Percentiles rank a stretch among this genome's conserved stretches.
Conservation (phyloP, 345 rosid genomes). For the Corchorus olitorius region DNA sequence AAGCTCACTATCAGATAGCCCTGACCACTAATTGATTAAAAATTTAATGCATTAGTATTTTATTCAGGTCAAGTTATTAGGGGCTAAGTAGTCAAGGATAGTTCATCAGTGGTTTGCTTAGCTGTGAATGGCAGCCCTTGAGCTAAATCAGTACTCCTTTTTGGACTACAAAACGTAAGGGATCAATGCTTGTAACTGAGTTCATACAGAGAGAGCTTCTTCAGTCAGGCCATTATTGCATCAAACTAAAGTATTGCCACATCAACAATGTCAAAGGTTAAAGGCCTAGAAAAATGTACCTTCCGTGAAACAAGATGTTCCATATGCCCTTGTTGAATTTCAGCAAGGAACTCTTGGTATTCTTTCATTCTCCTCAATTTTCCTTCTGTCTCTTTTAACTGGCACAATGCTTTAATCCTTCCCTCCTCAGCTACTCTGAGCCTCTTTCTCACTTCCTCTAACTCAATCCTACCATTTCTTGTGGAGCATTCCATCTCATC, state of each 20-base stretch:
- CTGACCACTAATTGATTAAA: conserved; percentile 1
- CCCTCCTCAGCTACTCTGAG: conserved; percentile 49
- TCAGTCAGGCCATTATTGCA: neutral
- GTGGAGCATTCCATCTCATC: conserved; percentile 51
- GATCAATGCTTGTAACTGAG: neutral
- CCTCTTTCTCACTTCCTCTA: conserved; percentile 51
- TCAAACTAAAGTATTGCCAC: neutral
- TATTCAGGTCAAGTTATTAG: conserved; percentile 10
- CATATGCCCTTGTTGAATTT: conserved; percentile 26
- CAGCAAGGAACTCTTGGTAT: conserved; percentile 26
- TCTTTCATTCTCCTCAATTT: conserved; percentile 39
- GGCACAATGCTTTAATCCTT: conserved; percentile 42
- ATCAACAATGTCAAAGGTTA: neutral
- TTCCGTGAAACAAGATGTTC: conserved; percentile 15
- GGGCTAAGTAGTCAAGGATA: neutral
- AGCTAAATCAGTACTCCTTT: neutral
- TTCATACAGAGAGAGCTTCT: neutral
- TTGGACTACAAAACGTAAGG: neutral
- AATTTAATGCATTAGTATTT: neutral
- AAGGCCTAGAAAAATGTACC: conserved; percentile 18
- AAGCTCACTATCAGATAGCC: neutral
- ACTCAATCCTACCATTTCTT: conserved; percentile 40
- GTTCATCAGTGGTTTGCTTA: neutral
- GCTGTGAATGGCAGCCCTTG: neutral
- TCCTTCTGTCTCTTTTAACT: conserved; percentile 46